Evolutionary conservation across 306 rosid genomes (phyloP).

Genomic region (Vicia villosa): DNA sequence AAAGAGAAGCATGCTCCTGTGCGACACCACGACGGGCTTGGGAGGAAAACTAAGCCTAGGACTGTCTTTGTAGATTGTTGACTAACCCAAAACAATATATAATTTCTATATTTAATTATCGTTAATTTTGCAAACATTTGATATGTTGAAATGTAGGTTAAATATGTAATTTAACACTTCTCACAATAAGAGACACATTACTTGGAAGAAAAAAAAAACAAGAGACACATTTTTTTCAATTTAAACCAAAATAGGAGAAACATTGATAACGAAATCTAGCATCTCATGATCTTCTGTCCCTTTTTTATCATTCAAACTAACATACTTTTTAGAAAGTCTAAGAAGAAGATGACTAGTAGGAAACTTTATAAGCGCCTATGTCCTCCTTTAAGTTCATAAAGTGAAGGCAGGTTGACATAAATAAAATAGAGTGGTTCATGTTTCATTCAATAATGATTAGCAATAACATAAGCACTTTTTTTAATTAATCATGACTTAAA

Average conservation of each 20-base stretch:
- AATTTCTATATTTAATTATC: too few relatives aligned
- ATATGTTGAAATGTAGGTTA: too few relatives aligned
- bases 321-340: slow-evolving; percentile 36
- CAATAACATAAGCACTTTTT: slow-evolving; percentile 18
- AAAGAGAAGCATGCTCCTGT: too few relatives aligned
- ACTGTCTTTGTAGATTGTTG: too few relatives aligned
- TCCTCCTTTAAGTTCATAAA: slow-evolving; percentile 29
- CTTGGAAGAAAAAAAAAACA: too few relatives aligned
- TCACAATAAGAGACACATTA: too few relatives aligned
- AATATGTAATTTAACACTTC: too few relatives aligned
- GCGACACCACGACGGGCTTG: too few relatives aligned
- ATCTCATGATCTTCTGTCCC: slow-evolving; percentile 26
- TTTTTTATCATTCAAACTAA: slow-evolving; percentile 37
- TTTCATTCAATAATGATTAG: slow-evolving; percentile 36
- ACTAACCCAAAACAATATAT: too few relatives aligned
- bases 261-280: slow-evolving; percentile 16
- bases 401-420: slow-evolving; percentile 40
- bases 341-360: slow-evolving; percentile 11
- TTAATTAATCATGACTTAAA: slow-evolving; percentile 36
- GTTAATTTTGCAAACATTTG: too few relatives aligned
- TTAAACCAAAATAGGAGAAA: slow-evolving; percentile 18
- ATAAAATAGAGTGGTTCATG: slow-evolving; percentile 34
- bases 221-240: too few relatives aligned
- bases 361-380: slow-evolving; percentile 15
- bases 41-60: too few relatives aligned